These are phyloP conservation scores for Argentina anserina DNA, from an alignment of 306 rosid species.

Conservation along the genomic window DNA sequence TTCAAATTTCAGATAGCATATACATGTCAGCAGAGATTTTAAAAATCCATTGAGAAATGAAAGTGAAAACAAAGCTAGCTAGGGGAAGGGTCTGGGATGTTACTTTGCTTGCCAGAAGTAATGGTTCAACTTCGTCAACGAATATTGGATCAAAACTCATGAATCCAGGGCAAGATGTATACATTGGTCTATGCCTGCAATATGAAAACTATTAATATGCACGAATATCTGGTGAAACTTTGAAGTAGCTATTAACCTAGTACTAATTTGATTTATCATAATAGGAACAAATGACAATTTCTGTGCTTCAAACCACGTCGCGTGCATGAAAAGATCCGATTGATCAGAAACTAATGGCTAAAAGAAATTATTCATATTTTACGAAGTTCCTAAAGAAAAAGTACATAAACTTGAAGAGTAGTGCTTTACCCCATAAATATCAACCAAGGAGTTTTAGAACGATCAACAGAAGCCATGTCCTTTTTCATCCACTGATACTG, in stretches of 20 bases:
- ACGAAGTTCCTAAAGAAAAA: neutral
- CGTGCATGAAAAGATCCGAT: neutral
- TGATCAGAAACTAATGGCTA: neutral
- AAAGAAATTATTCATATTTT: neutral
- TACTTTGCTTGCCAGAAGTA: conserved; percentile 56
- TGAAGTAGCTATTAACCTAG: too few relatives aligned
- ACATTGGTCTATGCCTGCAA: conserved; percentile 92
- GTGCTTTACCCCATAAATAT: conserved; percentile 62
- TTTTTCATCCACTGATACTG: conserved; percentile 77
- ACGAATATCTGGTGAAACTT: neutral
- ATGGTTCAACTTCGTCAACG: conserved; percentile 53
- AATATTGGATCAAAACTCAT: conserved; percentile 24
- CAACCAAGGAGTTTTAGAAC: conserved; percentile 81
- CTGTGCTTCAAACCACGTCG: neutral
- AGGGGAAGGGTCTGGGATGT: neutral
- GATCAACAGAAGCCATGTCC: conserved; percentile 74
- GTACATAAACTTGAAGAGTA: neutral
- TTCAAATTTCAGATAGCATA: conserved; percentile 11
- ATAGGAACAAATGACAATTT: neutral
- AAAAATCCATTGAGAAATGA: neutral
- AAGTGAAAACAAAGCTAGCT: neutral
- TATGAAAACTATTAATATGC: neutral
- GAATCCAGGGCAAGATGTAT: conserved; percentile 36
- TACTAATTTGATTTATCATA: neutral
- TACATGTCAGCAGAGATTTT: neutral